Conservation (phyloP, 2,329 filamentous ascomycete species). For the Aspergillus puulaauensis region DNA sequence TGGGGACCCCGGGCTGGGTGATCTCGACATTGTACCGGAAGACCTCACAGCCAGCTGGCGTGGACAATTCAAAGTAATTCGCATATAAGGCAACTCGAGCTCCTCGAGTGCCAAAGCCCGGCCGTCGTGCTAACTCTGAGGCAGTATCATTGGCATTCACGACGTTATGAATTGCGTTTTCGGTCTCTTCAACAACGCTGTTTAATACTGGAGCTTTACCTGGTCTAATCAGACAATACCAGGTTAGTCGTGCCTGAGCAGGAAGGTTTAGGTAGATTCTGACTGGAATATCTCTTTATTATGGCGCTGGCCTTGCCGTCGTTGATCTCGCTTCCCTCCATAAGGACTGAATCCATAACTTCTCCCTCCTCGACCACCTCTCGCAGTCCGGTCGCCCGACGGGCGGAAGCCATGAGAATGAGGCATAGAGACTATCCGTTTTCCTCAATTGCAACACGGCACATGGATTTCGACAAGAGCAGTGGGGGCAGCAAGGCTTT, state of each 20-base stretch:
- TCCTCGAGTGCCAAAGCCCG: neutral
- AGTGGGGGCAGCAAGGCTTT: too few species aligned
- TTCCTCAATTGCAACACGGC: neutral
- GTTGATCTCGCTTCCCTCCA: neutral
- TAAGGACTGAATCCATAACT: neutral
- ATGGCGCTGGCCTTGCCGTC: too few species aligned
- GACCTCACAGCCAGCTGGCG: conserved; percentile 35
- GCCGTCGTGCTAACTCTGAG: neutral
- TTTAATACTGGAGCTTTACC: neutral
- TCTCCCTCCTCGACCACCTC: neutral
- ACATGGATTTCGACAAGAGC: too few species aligned
- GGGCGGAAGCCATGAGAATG: neutral
- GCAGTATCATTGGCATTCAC: neutral
- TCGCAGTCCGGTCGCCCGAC: neutral
- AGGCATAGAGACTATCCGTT: neutral
- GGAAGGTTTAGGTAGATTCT: neutral
- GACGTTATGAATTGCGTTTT: neutral
- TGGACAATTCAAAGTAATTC: conserved; percentile 38
- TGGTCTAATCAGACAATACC: neutral
- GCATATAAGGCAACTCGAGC: conserved; percentile 27
- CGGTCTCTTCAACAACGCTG: neutral
- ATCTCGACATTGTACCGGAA: conserved; percentile 44
- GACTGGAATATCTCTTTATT: neutral
- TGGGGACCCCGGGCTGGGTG: conserved; percentile 36
- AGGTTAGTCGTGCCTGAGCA: neutral